Conservation (phyloP, 352 stramenopile genomes). For the Peronospora destructor region DNA sequence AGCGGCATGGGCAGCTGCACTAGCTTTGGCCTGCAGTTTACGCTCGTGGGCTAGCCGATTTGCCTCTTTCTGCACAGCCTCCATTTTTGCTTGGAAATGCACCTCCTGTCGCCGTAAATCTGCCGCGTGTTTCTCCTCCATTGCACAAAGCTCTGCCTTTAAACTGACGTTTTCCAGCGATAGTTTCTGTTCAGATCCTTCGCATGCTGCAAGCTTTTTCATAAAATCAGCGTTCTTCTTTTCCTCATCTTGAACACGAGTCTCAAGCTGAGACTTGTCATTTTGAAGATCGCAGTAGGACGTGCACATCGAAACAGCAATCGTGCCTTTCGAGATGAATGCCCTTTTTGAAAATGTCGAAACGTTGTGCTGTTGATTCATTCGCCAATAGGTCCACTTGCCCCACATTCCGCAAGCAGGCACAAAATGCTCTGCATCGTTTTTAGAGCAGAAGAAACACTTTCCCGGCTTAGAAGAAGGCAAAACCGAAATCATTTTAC, state of each 20-base stretch:
- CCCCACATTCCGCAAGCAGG: constrained; percentile 76
- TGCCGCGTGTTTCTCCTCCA: constrained; percentile 42
- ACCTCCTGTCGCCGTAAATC: constrained; percentile 33
- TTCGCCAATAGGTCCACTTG: constrained; percentile 81
- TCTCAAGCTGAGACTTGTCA: constrained; percentile 49
- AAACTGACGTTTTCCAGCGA: constrained; percentile 30
- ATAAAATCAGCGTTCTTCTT: constrained; percentile 23
- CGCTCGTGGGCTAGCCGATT: constrained; percentile 47
- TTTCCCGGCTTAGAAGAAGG: constrained; percentile 76
- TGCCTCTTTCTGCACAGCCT: constrained; percentile 40
- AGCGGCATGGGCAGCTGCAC: constrained; percentile 15
- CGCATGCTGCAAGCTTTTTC: constrained; percentile 19
- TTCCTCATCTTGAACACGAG: constrained; percentile 29
- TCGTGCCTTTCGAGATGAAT: constrained; percentile 29
- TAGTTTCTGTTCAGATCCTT: constrained; percentile 21
- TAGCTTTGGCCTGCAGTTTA: constrained; percentile 39
- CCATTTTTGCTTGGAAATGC: constrained; percentile 42
- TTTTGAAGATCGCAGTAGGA: constrained; percentile 83
- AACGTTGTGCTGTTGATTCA: constrained; percentile 58
- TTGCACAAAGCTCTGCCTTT: constrained; percentile 36
- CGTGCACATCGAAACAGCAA: constrained; percentile 62
- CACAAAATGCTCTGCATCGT: constrained; percentile 72
- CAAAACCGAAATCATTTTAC: constrained; percentile 64
- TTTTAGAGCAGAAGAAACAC: constrained; percentile 84
- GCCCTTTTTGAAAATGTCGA: constrained; percentile 9